phyloP scores from a whole-genome alignment of 768 basidiomycete species.

The Naganishia vishniacii region DNA sequence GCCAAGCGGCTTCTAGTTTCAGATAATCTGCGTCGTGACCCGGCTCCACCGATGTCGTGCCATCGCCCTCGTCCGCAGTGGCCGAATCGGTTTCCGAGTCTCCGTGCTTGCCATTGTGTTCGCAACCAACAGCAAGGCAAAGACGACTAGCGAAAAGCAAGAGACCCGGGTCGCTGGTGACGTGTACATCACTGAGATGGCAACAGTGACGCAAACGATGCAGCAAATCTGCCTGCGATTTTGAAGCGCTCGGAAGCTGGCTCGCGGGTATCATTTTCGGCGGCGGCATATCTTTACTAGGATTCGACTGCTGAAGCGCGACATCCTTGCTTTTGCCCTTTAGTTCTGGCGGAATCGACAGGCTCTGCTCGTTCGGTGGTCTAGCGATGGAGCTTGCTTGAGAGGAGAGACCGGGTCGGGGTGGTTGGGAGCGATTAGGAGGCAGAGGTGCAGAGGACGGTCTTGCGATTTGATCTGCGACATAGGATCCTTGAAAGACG shows the following conservation, averaged over 20 bases:
- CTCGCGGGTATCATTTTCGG: background rate
- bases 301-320: background rate
- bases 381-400: conserved; percentile 19
- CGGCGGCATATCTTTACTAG: background rate
- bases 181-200: conserved; percentile 44
- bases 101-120: conserved; percentile 35
- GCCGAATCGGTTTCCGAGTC: conserved; percentile 2
- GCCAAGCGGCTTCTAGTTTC: conserved; percentile 41
- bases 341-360: background rate
- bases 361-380: background rate
- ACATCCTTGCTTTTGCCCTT: conserved; percentile 7
- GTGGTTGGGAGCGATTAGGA: background rate
- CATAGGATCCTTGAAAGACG: background rate
- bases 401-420: conserved; percentile 17
- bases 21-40: conserved; percentile 30
- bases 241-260: background rate
- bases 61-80: background rate
- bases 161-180: conserved; percentile 45
- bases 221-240: conserved; percentile 40
- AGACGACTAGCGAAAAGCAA: conserved; percentile 46
- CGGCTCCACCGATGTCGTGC: conserved; percentile 22
- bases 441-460: conserved; percentile 11
- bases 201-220: conserved; percentile 45
- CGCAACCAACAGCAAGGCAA: conserved; percentile 43
- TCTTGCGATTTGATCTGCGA: background rate